A percentile compares a stretch with the other conserved stretches of the same genome.
These are phyloP conservation scores for Rubroboletus pulcherrimus DNA, from an alignment of 768 basidiomycete species.

Conservation along the genomic window DNA sequence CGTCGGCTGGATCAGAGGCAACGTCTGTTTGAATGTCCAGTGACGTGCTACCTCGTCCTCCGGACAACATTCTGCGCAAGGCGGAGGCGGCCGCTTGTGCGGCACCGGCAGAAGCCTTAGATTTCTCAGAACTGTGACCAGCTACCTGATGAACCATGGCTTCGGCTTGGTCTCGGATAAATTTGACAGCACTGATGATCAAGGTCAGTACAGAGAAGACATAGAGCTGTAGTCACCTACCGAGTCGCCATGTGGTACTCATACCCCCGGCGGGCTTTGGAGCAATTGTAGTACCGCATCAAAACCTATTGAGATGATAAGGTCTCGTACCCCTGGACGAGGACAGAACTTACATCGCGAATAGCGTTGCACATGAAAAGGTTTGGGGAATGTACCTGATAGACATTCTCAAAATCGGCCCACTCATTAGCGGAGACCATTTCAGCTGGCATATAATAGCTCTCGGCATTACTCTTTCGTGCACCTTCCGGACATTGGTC, in stretches of 20 bases:
- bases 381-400: slow-evolving; percentile 84
- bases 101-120: slow-evolving; percentile 36
- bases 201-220: slow-evolving; percentile 6
- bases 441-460: slow-evolving; percentile 65
- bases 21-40: slow-evolving; percentile 35
- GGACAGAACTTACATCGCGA: slow-evolving; percentile 60
- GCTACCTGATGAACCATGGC: slow-evolving; percentile 23
- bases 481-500: slow-evolving; percentile 35
- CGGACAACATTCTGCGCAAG: slow-evolving; percentile 59
- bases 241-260: slow-evolving; percentile 88
- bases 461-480: slow-evolving; percentile 36
- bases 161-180: slow-evolving; percentile 80
- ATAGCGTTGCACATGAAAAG: slow-evolving; percentile 72
- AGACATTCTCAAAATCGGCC: slow-evolving; percentile 85
- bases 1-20: slow-evolving; percentile 31
- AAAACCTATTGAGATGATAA: slow-evolving; percentile 54
- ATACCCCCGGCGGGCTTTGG: slow-evolving; percentile 66
- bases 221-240: slow-evolving; percentile 37
- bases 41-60: slow-evolving; percentile 46
- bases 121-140: slow-evolving; percentile 23
- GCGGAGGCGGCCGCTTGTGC: slow-evolving; percentile 68
- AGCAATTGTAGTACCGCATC: slow-evolving; percentile 85
- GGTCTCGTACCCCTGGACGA: background rate
- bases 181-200: slow-evolving; percentile 66
- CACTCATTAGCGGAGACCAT: slow-evolving; percentile 65